phyloP scores from a whole-genome alignment of 2,329 filamentous ascomycete species.

The Cryphonectria japonica region DNA sequence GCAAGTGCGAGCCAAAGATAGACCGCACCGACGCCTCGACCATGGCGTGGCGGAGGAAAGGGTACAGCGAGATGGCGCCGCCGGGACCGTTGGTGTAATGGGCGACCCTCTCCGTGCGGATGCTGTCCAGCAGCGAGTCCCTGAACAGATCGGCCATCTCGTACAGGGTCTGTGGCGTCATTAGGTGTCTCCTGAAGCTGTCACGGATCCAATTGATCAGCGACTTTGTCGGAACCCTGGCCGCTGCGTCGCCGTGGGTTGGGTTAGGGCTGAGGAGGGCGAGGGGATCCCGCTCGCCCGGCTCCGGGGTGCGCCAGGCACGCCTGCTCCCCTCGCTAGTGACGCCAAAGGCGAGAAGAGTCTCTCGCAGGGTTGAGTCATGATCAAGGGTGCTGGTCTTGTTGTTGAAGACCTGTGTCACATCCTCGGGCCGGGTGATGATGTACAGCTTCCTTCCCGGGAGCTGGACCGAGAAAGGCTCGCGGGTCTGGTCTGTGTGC shows the following conservation, averaged over 20 bases:
- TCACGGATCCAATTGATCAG: constrained; percentile 11
- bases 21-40: constrained; percentile 5
- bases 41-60: not conserved
- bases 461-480: constrained; percentile 16
- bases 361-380: constrained; percentile 9
- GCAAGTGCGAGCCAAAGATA: constrained; percentile 11
- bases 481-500: constrained; percentile 1
- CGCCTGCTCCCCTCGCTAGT: not conserved
- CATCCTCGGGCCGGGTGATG: constrained; percentile 6
- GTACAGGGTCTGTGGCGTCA: not conserved
- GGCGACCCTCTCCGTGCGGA: not conserved
- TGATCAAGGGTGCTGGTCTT: not conserved
- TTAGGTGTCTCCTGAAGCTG: constrained; percentile 2
- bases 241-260: not conserved
- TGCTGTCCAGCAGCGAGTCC: constrained; percentile 7
- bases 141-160: constrained; percentile 3
- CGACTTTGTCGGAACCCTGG: not conserved
- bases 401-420: constrained; percentile 3
- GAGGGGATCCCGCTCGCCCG: not conserved
- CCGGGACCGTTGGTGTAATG: not conserved
- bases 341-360: constrained; percentile 8
- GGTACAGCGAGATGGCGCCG: not conserved
- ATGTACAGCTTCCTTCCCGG: constrained; percentile 10
- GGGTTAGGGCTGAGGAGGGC: not conserved
- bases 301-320: not conserved